A percentile compares a stretch with the other conserved stretches of the same genome.
These are phyloP conservation scores for Lathyrus oleraceus DNA, from an alignment of 306 rosid species.

Conservation along the genomic window DNA sequence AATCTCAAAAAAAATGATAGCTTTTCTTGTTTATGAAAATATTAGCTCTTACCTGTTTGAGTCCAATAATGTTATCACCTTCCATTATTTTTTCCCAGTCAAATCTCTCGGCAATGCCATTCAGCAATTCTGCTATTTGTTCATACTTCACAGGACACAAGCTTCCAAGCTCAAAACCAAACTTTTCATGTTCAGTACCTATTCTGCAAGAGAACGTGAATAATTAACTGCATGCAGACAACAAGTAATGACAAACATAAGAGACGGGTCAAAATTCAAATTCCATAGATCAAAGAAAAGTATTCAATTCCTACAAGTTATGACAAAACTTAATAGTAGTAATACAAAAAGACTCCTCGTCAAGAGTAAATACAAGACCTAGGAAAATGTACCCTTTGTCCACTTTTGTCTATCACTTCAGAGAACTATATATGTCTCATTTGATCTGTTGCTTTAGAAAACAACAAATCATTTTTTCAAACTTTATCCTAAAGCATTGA, in stretches of 20 bases:
- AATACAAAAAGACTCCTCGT: background rate
- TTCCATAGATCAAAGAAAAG: constrained; percentile 10
- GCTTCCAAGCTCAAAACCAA: no score
- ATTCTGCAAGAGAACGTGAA: constrained; percentile 61
- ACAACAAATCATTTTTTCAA: background rate
- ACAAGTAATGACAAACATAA: background rate
- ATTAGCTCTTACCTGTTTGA: no score
- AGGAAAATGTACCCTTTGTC: constrained; percentile 4
- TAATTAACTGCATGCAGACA: constrained; percentile 20
- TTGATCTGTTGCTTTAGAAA: constrained; percentile 18
- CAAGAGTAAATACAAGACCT: constrained; percentile 19
- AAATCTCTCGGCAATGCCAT: no score
- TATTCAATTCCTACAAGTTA: no score
- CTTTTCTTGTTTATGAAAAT: no score
- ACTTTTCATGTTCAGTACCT: no score
- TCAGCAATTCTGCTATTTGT: no score
- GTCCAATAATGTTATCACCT: no score
- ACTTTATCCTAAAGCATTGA: background rate
- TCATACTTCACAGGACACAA: no score
- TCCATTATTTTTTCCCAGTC: no score
- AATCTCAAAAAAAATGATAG: no score
- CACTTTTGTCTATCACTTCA: background rate
- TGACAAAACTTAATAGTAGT: constrained; percentile 6
- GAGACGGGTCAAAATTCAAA: constrained; percentile 14
- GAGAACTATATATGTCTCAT: background rate